A percentile compares a stretch with the other conserved stretches of the same genome.
Conservation (phyloP, 306 rosid species). For the Castanea sativa region DNA sequence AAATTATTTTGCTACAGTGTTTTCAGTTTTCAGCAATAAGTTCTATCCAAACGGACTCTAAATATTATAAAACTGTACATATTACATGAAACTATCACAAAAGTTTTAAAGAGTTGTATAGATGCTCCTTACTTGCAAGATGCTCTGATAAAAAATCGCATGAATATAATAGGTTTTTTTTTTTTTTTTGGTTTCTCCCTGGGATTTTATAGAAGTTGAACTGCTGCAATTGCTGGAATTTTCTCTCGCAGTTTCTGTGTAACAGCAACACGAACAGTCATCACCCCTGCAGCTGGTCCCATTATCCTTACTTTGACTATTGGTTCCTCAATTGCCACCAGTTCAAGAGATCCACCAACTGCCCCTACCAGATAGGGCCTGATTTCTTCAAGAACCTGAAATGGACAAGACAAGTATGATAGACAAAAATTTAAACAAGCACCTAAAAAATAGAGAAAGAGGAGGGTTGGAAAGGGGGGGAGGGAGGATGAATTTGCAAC, state of each 20-base stretch:
- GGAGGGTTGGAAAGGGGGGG: background rate
- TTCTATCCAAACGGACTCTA: too few species aligned
- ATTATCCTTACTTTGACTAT: slow-evolving; percentile 61
- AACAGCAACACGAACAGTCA: slow-evolving; percentile 95
- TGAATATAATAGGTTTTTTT: slow-evolving; percentile 13
- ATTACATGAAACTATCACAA: background rate
- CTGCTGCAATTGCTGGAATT: slow-evolving; percentile 82
- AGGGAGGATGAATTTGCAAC: background rate
- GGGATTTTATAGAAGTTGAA: slow-evolving; percentile 61
- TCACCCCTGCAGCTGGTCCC: slow-evolving; percentile 77
- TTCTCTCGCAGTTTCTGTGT: slow-evolving; percentile 94
- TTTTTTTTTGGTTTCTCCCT: slow-evolving; percentile 1
- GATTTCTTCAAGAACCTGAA: slow-evolving; percentile 89
- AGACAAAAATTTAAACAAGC: background rate
- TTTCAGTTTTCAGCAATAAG: too few species aligned
- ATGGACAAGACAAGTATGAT: background rate
- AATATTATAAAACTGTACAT: background rate
- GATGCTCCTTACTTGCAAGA: background rate
- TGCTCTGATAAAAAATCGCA: slow-evolving; percentile 19
- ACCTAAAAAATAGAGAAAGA: background rate
- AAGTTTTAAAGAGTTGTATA: background rate
- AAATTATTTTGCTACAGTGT: too few species aligned
- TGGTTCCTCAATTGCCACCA: slow-evolving; percentile 86
- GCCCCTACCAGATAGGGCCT: slow-evolving; percentile 92
- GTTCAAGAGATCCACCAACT: slow-evolving; percentile 84